These are phyloP conservation scores for Magnolia sinica DNA, from an alignment of 164 flowering plant genomes.

Conservation along the genomic window DNA sequence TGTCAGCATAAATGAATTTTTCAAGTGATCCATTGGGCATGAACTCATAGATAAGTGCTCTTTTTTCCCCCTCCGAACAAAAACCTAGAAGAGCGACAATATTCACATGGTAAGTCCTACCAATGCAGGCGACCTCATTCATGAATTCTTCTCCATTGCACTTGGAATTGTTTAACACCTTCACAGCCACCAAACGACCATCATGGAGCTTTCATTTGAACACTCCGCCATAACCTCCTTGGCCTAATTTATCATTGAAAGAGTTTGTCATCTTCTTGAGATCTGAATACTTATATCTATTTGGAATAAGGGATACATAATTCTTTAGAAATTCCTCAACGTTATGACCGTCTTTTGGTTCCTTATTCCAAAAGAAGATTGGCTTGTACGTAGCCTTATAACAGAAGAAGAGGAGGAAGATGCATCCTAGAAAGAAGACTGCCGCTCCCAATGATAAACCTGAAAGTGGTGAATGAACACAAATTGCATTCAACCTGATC, in stretches of 20 bases:
- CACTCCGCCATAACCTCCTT: constrained; percentile 49
- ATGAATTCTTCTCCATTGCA: constrained; percentile 12
- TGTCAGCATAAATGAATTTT: background rate
- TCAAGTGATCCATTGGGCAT: constrained; percentile 15
- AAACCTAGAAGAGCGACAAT: constrained; percentile 7
- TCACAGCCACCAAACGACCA: constrained; percentile 39
- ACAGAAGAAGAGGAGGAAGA: background rate
- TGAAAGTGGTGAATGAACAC: background rate
- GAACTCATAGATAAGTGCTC: constrained; percentile 10
- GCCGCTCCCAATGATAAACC: background rate
- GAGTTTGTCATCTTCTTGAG: constrained; percentile 38
- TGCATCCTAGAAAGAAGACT: background rate
- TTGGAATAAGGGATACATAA: constrained; percentile 16
- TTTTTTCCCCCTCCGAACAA: background rate
- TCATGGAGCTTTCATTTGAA: constrained; percentile 38
- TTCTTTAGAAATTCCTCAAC: constrained; percentile 14
- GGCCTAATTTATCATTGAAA: constrained; percentile 36
- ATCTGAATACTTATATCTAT: constrained; percentile 30
- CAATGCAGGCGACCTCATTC: constrained; percentile 13
- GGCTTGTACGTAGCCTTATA: background rate
- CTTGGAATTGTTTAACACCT: constrained; percentile 26
- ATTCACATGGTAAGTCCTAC: constrained; percentile 8
- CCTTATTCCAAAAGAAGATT: background rate
- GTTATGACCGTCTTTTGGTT: background rate
- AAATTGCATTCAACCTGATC: background rate